phyloP scores from a whole-genome alignment of 805 yeast genomes.

The Brettanomyces nanus region DNA sequence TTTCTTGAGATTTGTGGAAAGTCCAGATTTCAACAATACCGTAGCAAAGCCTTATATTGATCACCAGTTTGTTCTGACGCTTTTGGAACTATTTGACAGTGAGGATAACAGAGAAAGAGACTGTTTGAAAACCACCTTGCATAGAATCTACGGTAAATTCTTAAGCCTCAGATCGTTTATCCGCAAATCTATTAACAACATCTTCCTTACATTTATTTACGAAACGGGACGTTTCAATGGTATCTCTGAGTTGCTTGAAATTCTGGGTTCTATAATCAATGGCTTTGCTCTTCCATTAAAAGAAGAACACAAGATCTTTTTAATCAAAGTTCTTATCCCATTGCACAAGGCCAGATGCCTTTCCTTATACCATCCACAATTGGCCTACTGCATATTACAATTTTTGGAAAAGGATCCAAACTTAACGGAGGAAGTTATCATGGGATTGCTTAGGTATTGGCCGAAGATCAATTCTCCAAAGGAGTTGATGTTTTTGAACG shows the following conservation, averaged over 20 bases:
- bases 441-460: constrained; percentile 92
- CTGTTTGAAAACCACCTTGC: constrained; percentile 88
- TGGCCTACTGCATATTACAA: constrained; percentile 95
- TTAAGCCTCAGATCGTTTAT: constrained; percentile 83
- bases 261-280: constrained; percentile 90
- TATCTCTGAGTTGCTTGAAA: constrained; percentile 88
- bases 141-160: constrained; percentile 93
- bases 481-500: constrained; percentile 92
- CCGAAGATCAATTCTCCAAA: constrained; percentile 93
- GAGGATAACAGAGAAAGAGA: constrained; percentile 97
- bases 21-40: constrained; percentile 90
- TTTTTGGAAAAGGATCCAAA: constrained; percentile 90
- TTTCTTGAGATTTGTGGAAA: constrained; percentile 84
- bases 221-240: constrained; percentile 97
- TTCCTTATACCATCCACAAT: constrained; percentile 89
- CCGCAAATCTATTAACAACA: constrained; percentile 84
- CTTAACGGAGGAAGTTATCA: constrained; percentile 90
- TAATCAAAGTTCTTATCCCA: constrained; percentile 81
- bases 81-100: constrained; percentile 86
- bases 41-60: constrained; percentile 91
- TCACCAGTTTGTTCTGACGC: constrained; percentile 72
- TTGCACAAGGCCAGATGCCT: constrained; percentile 86
- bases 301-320: constrained; percentile 91
- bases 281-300: constrained; percentile 96
- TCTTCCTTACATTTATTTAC: constrained; percentile 85